Evolutionary conservation across 208 protist genomes (phyloP).

Genomic region (Giardia muris): DNA sequence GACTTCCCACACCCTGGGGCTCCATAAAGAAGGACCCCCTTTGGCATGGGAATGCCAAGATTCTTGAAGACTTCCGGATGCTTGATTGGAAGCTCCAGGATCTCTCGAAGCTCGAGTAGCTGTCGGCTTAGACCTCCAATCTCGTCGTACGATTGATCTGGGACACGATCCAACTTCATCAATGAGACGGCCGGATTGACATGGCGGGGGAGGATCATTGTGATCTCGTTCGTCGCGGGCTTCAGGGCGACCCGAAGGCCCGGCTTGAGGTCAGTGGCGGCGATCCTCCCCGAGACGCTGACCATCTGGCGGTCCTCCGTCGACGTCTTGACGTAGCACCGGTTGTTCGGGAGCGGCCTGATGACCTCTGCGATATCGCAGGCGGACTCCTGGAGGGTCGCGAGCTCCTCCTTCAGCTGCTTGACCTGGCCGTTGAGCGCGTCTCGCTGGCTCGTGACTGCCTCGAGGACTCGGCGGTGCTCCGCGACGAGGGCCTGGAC

Average conservation of each 20-base stretch:
- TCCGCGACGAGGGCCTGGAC: neutral
- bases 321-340: slow-evolving; percentile 83
- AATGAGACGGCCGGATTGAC: slow-evolving; percentile 91
- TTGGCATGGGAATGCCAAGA: slow-evolving; percentile 95
- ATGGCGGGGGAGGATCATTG: slow-evolving; percentile 59
- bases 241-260: slow-evolving; percentile 85
- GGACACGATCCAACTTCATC: slow-evolving; percentile 99
- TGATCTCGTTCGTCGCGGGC: slow-evolving; percentile 77
- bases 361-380: slow-evolving; percentile 95
- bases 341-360: slow-evolving; percentile 88
- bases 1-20: slow-evolving; percentile 43
- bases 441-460: slow-evolving; percentile 59
- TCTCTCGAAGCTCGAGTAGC: slow-evolving; percentile 91
- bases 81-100: slow-evolving; percentile 87
- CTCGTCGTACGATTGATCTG: slow-evolving; percentile 98
- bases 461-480: slow-evolving; percentile 10
- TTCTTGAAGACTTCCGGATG: slow-evolving; percentile 98
- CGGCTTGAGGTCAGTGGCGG: slow-evolving; percentile 66
- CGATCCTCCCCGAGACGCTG: slow-evolving; percentile 80
- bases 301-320: slow-evolving; percentile 93
- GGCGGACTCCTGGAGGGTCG: slow-evolving; percentile 79
- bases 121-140: slow-evolving; percentile 96
- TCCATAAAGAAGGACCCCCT: slow-evolving; percentile 55
- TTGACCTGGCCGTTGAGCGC: slow-evolving; percentile 76
- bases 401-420: slow-evolving; percentile 89